phyloP scores from a whole-genome alignment of 139 green algal species.

The Tetraselmis chui region DNA sequence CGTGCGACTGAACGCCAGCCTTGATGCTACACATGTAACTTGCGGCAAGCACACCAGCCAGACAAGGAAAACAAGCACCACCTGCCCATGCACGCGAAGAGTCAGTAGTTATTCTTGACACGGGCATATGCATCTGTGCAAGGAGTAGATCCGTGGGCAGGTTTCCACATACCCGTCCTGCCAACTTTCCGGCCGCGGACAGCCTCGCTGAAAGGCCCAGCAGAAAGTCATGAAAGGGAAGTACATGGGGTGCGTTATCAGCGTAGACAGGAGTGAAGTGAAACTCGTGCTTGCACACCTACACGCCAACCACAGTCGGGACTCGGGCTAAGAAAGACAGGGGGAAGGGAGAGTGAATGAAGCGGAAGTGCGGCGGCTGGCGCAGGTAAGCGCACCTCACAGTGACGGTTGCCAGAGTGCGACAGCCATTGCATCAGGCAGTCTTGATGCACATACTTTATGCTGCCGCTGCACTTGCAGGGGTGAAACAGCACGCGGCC shows the following conservation, averaged over 20 bases:
- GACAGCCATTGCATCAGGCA: conserved; percentile 55
- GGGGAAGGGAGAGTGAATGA: neutral
- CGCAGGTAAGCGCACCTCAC: conserved; percentile 36
- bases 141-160: neutral
- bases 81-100: conserved; percentile 1
- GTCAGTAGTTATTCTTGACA: neutral
- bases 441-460: conserved; percentile 59
- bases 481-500: conserved; percentile 47
- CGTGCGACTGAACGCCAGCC: conserved; percentile 31
- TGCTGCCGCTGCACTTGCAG: conserved; percentile 55
- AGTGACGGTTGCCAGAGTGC: conserved; percentile 46
- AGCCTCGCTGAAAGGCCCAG: conserved; percentile 21
- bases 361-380: neutral
- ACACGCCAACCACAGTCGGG: neutral
- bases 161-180: conserved; percentile 17
- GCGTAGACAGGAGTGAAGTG: conserved; percentile 55
- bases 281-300: conserved; percentile 57
- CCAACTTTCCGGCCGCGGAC: conserved; percentile 9
- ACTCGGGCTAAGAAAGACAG: neutral
- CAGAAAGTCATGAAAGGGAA: conserved; percentile 42
- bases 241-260: conserved; percentile 29
- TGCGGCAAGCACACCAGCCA: conserved; percentile 52
- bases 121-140: no score
- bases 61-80: conserved; percentile 36
- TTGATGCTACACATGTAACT: conserved; percentile 40